Percentiles rank a stretch among this genome's conserved stretches.
Conservation (phyloP, 2,329 filamentous ascomycete species). For the Colletotrichum lindemuthianum region DNA sequence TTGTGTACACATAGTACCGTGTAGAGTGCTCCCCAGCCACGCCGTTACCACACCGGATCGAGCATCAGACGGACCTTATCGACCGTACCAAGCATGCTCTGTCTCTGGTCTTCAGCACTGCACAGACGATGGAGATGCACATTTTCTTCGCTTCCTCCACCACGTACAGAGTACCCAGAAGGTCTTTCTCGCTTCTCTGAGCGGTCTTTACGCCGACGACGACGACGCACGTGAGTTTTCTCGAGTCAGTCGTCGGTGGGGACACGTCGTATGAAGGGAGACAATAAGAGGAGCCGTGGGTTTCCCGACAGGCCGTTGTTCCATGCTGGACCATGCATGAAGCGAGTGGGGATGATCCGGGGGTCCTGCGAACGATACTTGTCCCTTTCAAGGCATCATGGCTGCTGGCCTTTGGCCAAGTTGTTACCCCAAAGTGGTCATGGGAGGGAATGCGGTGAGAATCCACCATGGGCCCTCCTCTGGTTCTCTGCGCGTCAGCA, state of each 20-base stretch:
- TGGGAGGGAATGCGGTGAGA: constrained; percentile 4
- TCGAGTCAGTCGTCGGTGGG: constrained; percentile 24
- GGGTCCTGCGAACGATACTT: constrained; percentile 11
- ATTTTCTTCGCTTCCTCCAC: too few relatives aligned
- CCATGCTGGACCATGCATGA: constrained; percentile 19
- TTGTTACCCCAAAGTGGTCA: not conserved
- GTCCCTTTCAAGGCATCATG: constrained; percentile 28
- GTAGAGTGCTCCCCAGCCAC: too few relatives aligned
- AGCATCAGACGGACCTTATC: too few relatives aligned
- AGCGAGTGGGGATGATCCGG: constrained; percentile 16
- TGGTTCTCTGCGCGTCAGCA: not conserved
- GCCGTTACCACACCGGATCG: too few relatives aligned
- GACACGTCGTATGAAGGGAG: constrained; percentile 1
- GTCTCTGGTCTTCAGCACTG: too few relatives aligned
- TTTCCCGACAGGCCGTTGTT: not conserved
- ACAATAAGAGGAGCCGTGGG: constrained; percentile 17
- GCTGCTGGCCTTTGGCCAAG: not conserved
- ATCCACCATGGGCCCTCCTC: not conserved
- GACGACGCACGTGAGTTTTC: constrained; percentile 5
- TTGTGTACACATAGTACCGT: too few relatives aligned
- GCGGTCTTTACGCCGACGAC: constrained; percentile 1
- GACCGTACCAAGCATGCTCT: too few relatives aligned
- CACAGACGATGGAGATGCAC: too few relatives aligned
- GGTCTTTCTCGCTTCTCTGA: not conserved
- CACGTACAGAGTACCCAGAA: too few relatives aligned